Evolutionary conservation across 495 filamentous ascomycete genomes (phyloP), one percentile per base, ranked within the genome.

Genomic region (Thermothielavioides terrestris): DNA sequence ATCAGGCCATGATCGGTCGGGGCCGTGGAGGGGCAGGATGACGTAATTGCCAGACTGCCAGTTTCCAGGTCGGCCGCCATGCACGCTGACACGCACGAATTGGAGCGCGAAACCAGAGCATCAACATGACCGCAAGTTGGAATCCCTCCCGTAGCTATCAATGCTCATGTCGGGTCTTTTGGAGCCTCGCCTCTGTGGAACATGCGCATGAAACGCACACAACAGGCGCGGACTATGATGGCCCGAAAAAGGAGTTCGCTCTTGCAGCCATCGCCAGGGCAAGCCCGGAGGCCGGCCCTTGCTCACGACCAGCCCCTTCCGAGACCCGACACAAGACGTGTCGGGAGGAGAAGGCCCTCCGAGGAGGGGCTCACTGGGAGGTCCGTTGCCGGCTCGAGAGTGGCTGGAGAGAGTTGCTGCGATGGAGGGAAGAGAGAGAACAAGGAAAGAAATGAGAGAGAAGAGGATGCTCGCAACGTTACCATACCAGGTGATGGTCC

Each of bases 171-270:
- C 58, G 74, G 72, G 72, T 54, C 68, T 50, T 66, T 68, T 60
- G 74, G 74, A 77, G 74, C 74, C 74, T 68, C 74, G 66, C 66
- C 68, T 63, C 66, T 62, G 69, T 73, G 23, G 35, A 39, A 25
- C 17, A 1, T 17, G 37, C 23, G 42, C 56, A 15, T 56, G 60
- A 53, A 53, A 52, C 22, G 32, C 46, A 71, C 66, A 63, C 40
- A 23, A 43, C 64, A 65, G 69, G 62, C 67, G 64, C 56, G 74
- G 74, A 77, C 74, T 77, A 77, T 77, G 74, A 77, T 68, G 71
- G 72, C 64, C 72, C 74, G 26, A 53, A 15, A 26, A 22, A 11
- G 30, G 22, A 17, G 11, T 51, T 71, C 60, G 48, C 23, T 77
- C 62, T 77, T 60, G 72, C 72, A 75, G 60, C 64, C 48, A 30